Base-by-base conservation (phyloP, 306 rosid species). In the Gillenia trifoliata region DNA sequence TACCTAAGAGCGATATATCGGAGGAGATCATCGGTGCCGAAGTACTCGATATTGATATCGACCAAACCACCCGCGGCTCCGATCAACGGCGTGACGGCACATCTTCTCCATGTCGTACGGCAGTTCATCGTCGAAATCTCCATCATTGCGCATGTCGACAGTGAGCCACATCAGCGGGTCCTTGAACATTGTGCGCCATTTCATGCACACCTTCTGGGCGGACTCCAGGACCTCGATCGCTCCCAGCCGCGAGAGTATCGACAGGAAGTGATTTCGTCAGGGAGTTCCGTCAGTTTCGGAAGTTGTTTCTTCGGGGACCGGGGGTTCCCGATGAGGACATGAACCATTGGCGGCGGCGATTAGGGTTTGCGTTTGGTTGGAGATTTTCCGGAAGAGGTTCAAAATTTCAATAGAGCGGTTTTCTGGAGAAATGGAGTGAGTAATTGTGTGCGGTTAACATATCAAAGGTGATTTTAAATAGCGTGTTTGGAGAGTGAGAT, bases 151-250 rank as follows among this genome's bases (percentile, higher is more conserved):
- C 90, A 90, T 82, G 70, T 85, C 83, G 49, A 88, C 69, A 60
- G 75, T 31, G 71, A 85, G 84, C 89, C 89, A 90, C 62, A 86
- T 73, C 30, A 65, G 40, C 40, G 93, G 96, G 43, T 90, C 93
- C 83, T 59, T 77, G 52, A 87, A 76, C 79, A 88, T 70, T 17
- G 40, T 63, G 68, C 79, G 87, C 93, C 96, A 90, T 25, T 40
- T 6, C 15, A 83, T 62, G 82, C 93, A 91, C 29, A 85, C 93
- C 1, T 20, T 17, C 68, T 77, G 86, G n/a, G 80, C 85, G 41
- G 29, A 63, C 15, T 11, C 20, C 19, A 88, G 68, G 67, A 81
- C 77, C 2, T 88, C 89, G 11, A 84, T 12, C 13, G 85, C 70
- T 10, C 85, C 83, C 0, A 88, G 81, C 64, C 82, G 84, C 29